These are phyloP conservation scores for Wolfiporia cocos DNA, from an alignment of 1,284 basidiomycete species.

Conservation along the genomic window DNA sequence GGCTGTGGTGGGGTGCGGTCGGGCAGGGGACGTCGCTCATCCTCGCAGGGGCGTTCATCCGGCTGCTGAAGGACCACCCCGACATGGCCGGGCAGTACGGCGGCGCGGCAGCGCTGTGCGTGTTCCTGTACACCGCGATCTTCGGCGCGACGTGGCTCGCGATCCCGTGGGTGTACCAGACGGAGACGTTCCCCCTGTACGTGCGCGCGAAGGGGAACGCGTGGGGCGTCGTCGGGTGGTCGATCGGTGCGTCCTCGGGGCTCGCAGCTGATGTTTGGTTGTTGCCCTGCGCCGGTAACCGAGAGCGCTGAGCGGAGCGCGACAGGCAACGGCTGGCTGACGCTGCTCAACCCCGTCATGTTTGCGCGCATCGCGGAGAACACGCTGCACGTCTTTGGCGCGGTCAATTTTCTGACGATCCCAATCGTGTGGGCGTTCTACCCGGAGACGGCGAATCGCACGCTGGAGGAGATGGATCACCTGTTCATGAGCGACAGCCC, in stretches of 20 bases:
- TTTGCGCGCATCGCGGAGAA: conserved; percentile 30
- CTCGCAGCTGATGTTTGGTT: background rate
- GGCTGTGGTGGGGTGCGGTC: conserved; percentile 39
- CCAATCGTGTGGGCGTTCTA: conserved; percentile 44
- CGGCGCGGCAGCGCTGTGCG: conserved; percentile 42
- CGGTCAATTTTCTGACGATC: conserved; percentile 40
- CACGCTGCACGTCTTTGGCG: conserved; percentile 41
- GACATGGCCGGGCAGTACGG: conserved; percentile 37
- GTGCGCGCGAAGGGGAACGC: conserved; percentile 51
- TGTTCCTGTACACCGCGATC: conserved; percentile 40
- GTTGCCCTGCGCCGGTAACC: background rate
- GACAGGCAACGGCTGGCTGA: conserved; percentile 26
- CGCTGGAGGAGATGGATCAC: conserved; percentile 46
- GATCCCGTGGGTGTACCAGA: conserved; percentile 39
- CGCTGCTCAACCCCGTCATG: conserved; percentile 31
- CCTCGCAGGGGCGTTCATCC: conserved; percentile 39
- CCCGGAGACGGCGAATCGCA: conserved; percentile 46
- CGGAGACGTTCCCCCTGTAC: conserved; percentile 57
- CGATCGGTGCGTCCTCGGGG: conserved; percentile 36
- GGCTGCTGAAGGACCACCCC: conserved; percentile 36
- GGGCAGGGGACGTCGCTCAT: conserved; percentile 32
- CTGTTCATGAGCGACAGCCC: conserved; percentile 40
- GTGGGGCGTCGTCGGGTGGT: conserved; percentile 48
- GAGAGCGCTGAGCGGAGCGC: background rate
- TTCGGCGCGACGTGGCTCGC: conserved; percentile 55